Evolutionary conservation across 495 filamentous ascomycete species (phyloP).

Genomic region (Tuber calosporum): DNA sequence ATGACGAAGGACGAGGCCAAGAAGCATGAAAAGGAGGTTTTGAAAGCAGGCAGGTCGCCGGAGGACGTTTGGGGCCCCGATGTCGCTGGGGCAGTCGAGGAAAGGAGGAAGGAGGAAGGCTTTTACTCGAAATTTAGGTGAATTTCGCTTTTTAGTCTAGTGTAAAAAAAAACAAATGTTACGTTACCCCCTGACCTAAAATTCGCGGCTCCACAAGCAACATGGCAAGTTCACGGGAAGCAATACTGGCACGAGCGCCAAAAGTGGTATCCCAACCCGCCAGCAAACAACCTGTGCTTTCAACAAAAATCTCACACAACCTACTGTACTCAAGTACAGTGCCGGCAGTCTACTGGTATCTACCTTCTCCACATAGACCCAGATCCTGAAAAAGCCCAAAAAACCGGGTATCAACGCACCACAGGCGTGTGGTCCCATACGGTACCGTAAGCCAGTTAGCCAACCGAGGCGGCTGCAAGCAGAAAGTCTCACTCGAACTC

Average conservation of each 20-base stretch:
- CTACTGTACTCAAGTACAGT: too few relatives aligned
- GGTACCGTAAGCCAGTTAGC: not conserved
- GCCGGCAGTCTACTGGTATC: too few relatives aligned
- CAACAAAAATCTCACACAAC: not conserved
- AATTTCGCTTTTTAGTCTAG: conserved; percentile 2
- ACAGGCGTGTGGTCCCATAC: too few relatives aligned
- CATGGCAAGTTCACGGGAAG: not conserved
- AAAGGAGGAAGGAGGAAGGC: conserved; percentile 57
- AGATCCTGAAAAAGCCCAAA: not conserved
- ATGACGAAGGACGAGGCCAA: conserved; percentile 95
- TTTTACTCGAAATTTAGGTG: conserved; percentile 50
- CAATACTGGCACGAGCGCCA: not conserved
- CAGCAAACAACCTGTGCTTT: not conserved
- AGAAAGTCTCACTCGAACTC: not conserved
- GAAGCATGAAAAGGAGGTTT: conserved; percentile 68
- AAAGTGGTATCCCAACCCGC: not conserved
- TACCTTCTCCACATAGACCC: not conserved
- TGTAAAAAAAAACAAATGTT: not conserved
- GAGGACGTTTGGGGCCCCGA: conserved; percentile 66
- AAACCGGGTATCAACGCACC: not conserved
- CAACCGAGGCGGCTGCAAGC: not conserved
- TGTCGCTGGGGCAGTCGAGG: conserved; percentile 57
- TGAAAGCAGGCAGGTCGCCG: conserved; percentile 59
- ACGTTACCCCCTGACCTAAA: not conserved
- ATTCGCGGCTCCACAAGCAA: not conserved